These are phyloP conservation scores for Penicillium janthinellum DNA, from an alignment of 2,329 filamentous ascomycete genomes.

Conservation along the genomic window DNA sequence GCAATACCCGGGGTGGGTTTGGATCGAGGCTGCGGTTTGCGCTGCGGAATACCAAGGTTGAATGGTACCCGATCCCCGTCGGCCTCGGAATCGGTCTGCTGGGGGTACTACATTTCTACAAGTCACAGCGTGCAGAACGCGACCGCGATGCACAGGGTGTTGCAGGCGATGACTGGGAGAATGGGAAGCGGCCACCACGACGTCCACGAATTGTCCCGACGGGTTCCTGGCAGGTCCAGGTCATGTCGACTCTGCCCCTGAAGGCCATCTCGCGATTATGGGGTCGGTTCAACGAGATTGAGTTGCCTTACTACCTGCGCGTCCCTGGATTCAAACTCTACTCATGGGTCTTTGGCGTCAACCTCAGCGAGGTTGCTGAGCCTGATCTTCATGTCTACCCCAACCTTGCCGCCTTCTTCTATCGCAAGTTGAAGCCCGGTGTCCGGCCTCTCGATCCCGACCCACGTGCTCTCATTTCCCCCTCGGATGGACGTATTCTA, in stretches of 20 bases:
- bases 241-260: slow-evolving; percentile 89
- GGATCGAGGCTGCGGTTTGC: slow-evolving; percentile 59
- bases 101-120: slow-evolving; percentile 81
- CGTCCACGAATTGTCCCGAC: slow-evolving; percentile 71
- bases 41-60: slow-evolving; percentile 65
- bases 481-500: slow-evolving; percentile 85
- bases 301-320: slow-evolving; percentile 83
- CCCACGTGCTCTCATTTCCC: slow-evolving; percentile 77
- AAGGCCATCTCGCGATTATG: slow-evolving; percentile 88
- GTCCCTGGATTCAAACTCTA: slow-evolving; percentile 91
- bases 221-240: slow-evolving; percentile 88
- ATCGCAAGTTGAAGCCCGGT: slow-evolving; percentile 88
- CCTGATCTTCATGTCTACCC: slow-evolving; percentile 86
- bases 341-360: slow-evolving; percentile 87
- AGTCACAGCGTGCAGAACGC: slow-evolving; percentile 59
- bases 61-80: slow-evolving; percentile 90
- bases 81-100: slow-evolving; percentile 83
- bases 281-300: slow-evolving; percentile 88
- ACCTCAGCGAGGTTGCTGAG: slow-evolving; percentile 83
- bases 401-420: slow-evolving; percentile 96
- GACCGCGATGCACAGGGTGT: slow-evolving; percentile 53
- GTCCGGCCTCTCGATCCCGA: slow-evolving; percentile 81
- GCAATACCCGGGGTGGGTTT: slow-evolving; percentile 54
- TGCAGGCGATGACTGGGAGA: slow-evolving; percentile 36
- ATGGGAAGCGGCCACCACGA: slow-evolving; percentile 51